Evolutionary conservation across 2,329 filamentous ascomycete genomes (phyloP), one percentile per base, ranked within the genome.

Genomic region (Trichophyton rubrum): DNA sequence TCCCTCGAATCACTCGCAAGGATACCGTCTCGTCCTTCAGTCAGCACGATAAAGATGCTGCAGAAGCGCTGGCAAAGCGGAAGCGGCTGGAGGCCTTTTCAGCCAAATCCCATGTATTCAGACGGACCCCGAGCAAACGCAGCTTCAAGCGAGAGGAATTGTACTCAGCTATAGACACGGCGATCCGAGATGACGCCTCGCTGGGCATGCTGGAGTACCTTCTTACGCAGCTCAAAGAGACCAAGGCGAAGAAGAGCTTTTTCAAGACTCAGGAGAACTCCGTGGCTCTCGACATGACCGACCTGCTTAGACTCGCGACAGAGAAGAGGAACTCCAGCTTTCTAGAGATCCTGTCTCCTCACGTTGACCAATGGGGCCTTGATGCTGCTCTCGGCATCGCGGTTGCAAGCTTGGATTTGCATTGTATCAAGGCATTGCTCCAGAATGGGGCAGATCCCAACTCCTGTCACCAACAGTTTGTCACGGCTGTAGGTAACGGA

Each of bases 21-120:
- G 47, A 62, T 17, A 56, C 41, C 15, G 20, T 58, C 20, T 61
- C 61, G 27, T 65, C 59, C 13, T 45, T 59, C 24, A 59, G 20
- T 40, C 56, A 63, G 40, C 40, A 61, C 3, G 64, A 64, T 20
- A 60, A 57, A 38, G 58, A 56, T 41, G 59, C 49, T 17, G 63
- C 62, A 5, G 65, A 65, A 41, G 43, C 35, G 27, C 53, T 66
- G 9, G 51, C 59, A 41, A 64, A 59, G 33, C 60, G 59, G 33
- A 66, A 62, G 47, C 43, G 65, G 30, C 60, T 62, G 22, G 60
- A 64, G 41, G 56, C 56, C 53, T 66, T 66, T 55, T 61, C 62
- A n/a, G 63, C 64, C 17, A 65, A 65, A 35, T 62, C 64, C 9
- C 64, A 66, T 56, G 56, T 65, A 11, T 64, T 66, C 60, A 64